Evolutionary conservation across 139 green algal genomes (phyloP), one percentile per base, ranked within the genome.

Genomic region (Chlamydomonas eustigma): DNA sequence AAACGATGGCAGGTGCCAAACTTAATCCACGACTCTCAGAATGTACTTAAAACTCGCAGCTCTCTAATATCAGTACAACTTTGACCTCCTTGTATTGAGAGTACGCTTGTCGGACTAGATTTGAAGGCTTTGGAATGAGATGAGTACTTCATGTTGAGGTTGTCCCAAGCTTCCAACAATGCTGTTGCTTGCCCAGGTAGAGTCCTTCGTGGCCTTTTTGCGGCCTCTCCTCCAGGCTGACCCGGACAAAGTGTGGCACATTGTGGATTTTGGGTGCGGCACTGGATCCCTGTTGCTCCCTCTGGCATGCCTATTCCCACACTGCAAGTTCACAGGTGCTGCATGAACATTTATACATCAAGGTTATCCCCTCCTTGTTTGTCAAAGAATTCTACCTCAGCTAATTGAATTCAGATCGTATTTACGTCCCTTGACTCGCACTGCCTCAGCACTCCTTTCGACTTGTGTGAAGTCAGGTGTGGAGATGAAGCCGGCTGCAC

Each of bases 251-350:
- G 39, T 33, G 25, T 51, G 81, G 22, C 80, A 81, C 4, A 74
- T 92, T 3, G 89, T 94, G 0, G 90, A 94, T 76, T 93, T 93
- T 83, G 90, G 89, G 2, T 90, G 87, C 51, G 89, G 90, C 51
- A 90, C 79, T 0, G 90, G 90, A 36, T 88, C 80, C 37, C 71
- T 94, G 69, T 35, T 88, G 64, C 81, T 94, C 51, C 84, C 90
- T 0, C 82, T 93, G 4, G 90, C 90, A 8, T 39, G 52, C 2
- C 36, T 87, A 1, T 91, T 90, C 68, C 90, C 87, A 0, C 24
- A 71, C n/a, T 82, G 73, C 50, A 12, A 31, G 32, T 93, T 93
- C 73, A 80, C 69, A 44, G 88, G 80, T 71, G 39, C n/a, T n/a
- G n/a, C n/a, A n/a, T n/a, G n/a, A n/a, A n/a, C n/a, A n/a, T n/a